phyloP scores from a whole-genome alignment of 768 basidiomycete species.

The Arthromyces matolae region DNA sequence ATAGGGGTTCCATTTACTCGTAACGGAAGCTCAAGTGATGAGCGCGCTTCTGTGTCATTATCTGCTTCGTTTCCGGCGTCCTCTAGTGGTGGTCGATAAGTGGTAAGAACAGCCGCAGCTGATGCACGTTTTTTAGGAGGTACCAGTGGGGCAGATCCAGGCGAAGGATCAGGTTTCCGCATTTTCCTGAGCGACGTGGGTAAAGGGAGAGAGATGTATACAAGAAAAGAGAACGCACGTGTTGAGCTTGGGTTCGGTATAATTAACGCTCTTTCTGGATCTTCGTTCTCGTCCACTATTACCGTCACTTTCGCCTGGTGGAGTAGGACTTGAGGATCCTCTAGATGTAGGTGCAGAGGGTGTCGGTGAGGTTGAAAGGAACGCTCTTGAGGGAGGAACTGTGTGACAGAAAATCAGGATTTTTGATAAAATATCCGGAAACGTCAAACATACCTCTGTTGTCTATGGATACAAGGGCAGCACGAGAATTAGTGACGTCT shows the following conservation, averaged over 20 bases:
- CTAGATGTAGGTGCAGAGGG: constrained; percentile 45
- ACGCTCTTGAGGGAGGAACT: constrained; percentile 15
- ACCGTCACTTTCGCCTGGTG: constrained; percentile 32
- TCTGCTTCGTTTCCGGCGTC: constrained; percentile 28
- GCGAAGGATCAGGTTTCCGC: constrained; percentile 72
- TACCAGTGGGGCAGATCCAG: constrained; percentile 30
- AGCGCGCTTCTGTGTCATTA: constrained; percentile 37
- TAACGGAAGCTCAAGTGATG: constrained; percentile 31
- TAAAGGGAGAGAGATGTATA: background rate
- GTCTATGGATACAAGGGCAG: constrained; percentile 41
- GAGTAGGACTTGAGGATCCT: constrained; percentile 42
- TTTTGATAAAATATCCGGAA: background rate
- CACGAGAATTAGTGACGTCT: constrained; percentile 61
- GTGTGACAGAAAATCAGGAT: constrained; percentile 7
- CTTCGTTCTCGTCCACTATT: constrained; percentile 52
- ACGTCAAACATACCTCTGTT: constrained; percentile 32
- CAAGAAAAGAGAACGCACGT: constrained; percentile 55
- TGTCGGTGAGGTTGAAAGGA: constrained; percentile 33
- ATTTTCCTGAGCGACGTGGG: constrained; percentile 59
- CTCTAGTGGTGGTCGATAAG: constrained; percentile 27
- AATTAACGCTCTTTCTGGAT: constrained; percentile 77
- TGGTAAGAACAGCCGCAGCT: constrained; percentile 36
- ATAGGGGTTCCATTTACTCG: constrained; percentile 22
- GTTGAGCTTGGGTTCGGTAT: constrained; percentile 84
- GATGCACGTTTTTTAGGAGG: constrained; percentile 49